Evolutionary conservation across 2,329 filamentous ascomycete genomes (phyloP), one percentile per base, ranked within the genome.

Genomic region (Fusarium poae): DNA sequence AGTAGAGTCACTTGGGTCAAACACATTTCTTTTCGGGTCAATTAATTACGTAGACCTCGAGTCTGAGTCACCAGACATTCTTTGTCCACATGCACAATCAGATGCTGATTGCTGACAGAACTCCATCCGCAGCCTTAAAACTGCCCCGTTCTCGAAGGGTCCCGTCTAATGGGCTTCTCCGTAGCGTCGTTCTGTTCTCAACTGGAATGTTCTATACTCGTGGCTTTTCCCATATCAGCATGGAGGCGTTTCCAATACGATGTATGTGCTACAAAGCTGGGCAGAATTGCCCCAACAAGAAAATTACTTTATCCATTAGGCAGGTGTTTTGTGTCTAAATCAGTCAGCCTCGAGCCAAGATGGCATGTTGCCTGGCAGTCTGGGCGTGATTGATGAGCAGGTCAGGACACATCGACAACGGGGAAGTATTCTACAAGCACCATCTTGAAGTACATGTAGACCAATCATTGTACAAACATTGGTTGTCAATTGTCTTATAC

Each of bases 191-290:
- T 51, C 7, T 60, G 65, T 42, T 48, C 53, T 46, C 56, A 53
- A 71, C 68, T 71, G 65, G 68, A 71, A 71, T 69, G 54, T 71
- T 71, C 68, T 46, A 62, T 62, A 23, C 52, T 45, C 48, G 20
- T 35, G 34, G 32, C 27, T 52, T 42, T 56, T 54, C 37, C 42
- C 29, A 29, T 52, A 45, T 20, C 20, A 29, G 59, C 30, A 23
- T 50, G 29, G 51, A 23, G 60, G 44, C 60, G 21, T 46, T 39
- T 30, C 25, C 16, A 70, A 67, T 45, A 44, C 50, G 18, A 37
- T 32, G 6, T 46, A 20, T 32, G 6, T 46, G n/a, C 30, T 44
- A 20, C 27, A 18, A 25, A 32, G 34, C n/a, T 48, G 39, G 54
- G 60, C 60, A 43, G 51, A 34, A 39, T 57, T 27, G 61, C 55